A percentile compares a stretch with the other conserved stretches of the same genome.
These are phyloP conservation scores for Cytospora paraplurivora DNA, from an alignment of 2,329 filamentous ascomycete genomes.

Conservation along the genomic window DNA sequence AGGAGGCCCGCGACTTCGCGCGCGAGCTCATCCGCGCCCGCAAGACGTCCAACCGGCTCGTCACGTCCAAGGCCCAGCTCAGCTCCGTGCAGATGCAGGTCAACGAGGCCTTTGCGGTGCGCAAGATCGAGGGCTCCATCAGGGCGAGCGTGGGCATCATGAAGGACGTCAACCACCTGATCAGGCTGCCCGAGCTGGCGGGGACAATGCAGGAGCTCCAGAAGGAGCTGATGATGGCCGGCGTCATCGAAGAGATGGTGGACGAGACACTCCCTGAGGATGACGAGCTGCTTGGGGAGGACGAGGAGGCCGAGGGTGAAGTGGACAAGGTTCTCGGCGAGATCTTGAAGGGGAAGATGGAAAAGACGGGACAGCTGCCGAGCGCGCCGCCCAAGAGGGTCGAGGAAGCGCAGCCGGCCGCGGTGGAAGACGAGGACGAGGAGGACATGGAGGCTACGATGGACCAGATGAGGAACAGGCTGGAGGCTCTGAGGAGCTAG, in stretches of 20 bases:
- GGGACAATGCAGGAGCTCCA: constrained; percentile 87
- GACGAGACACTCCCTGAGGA: constrained; percentile 82
- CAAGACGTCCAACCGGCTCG: constrained; percentile 71
- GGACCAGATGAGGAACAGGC: constrained; percentile 87
- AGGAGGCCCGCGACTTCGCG: constrained; percentile 86
- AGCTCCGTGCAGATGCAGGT: constrained; percentile 96
- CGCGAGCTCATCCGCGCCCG: constrained; percentile 83
- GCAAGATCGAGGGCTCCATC: constrained; percentile 94
- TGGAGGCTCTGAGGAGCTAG: constrained; percentile 89
- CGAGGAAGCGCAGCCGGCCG: constrained; percentile 53
- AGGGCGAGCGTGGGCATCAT: constrained; percentile 86
- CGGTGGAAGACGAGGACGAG: constrained; percentile 70
- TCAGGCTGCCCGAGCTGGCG: constrained; percentile 82
- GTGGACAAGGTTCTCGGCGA: constrained; percentile 93
- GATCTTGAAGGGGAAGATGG: constrained; percentile 80
- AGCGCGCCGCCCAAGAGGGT: constrained; percentile 56
- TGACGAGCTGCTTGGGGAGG: constrained; percentile 67
- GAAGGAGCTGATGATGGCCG: constrained; percentile 87
- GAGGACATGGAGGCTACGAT: constrained; percentile 88
- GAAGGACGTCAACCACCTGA: constrained; percentile 90
- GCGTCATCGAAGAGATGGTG: constrained; percentile 97
- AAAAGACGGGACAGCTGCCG: constrained; percentile 60
- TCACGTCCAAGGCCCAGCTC: constrained; percentile 89
- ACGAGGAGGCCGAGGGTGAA: constrained; percentile 75
- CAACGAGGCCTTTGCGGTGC: constrained; percentile 90